Conservation (phyloP, 495 filamentous ascomycete genomes). For the Aspergillus cavernicola region DNA sequence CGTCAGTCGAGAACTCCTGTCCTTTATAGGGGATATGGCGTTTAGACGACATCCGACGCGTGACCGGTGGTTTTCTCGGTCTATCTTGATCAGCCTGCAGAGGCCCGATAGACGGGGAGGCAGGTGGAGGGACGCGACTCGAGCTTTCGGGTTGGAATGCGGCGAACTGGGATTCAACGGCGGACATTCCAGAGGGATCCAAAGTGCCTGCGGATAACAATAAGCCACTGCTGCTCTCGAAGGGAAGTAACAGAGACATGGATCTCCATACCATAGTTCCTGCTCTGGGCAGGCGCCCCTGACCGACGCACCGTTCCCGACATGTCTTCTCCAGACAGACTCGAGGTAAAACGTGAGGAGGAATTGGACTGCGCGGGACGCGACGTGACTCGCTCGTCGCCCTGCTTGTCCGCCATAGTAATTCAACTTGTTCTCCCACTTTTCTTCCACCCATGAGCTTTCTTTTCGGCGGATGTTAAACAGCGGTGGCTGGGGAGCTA, state of each 20-base stretch:
- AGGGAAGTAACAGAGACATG: background rate
- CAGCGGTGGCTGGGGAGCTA: slow-evolving; percentile 12
- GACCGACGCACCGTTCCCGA: slow-evolving; percentile 20
- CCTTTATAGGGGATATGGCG: slow-evolving; percentile 70
- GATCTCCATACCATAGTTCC: slow-evolving; percentile 34
- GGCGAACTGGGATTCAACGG: slow-evolving; percentile 25
- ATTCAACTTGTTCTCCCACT: background rate
- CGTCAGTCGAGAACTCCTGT: slow-evolving; percentile 90
- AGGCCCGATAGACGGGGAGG: slow-evolving; percentile 55
- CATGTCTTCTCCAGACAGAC: slow-evolving; percentile 14
- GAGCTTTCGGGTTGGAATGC: slow-evolving; percentile 35
- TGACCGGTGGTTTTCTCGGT: slow-evolving; percentile 67
- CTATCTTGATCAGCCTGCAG: slow-evolving; percentile 49
- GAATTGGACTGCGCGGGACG: slow-evolving; percentile 6
- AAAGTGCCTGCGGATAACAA: slow-evolving; percentile 33
- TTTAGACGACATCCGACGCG: slow-evolving; percentile 71
- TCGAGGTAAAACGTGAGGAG: slow-evolving; percentile 9
- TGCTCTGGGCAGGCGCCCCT: slow-evolving; percentile 25
- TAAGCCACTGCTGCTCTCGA: slow-evolving; percentile 2
- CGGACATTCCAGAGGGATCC: slow-evolving; percentile 26
- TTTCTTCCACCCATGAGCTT: background rate
- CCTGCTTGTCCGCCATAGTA: slow-evolving; percentile 9
- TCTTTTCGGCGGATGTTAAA: slow-evolving; percentile 7
- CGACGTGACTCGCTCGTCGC: background rate
- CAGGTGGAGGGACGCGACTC: slow-evolving; percentile 29